Evolutionary conservation across 345 rosid species (phyloP).

Genomic region (Lepidium africanum): DNA sequence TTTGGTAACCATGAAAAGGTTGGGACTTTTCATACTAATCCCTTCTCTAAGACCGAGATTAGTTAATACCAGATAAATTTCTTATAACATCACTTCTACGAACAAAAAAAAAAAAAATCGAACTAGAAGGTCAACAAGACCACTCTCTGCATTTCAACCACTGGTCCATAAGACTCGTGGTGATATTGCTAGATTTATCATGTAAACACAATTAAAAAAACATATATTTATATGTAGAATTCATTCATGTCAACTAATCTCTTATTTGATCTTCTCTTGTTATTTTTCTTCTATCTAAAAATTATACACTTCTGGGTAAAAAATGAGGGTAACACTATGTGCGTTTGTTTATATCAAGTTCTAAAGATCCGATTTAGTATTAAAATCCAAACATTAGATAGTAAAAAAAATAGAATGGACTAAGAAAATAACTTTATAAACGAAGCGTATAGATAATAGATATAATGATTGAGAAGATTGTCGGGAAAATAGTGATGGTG

Average conservation of each 20-base stretch:
- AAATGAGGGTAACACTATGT: background rate
- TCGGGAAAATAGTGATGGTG: slow-evolving; percentile 21
- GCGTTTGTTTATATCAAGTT: background rate
- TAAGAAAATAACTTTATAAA: background rate
- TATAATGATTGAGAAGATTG: slow-evolving; percentile 19
- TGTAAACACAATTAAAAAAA: no score
- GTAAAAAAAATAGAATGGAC: background rate
- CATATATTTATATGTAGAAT: background rate
- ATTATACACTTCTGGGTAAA: background rate
- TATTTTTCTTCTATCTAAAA: background rate
- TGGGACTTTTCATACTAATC: no score
- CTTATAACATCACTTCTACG: no score
- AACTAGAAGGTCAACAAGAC: no score
- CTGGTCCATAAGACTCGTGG: no score
- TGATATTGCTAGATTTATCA: no score
- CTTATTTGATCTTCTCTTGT: background rate
- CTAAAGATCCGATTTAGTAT: background rate
- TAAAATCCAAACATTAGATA: background rate
- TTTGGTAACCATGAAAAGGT: no score
- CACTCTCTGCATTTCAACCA: no score
- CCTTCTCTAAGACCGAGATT: no score
- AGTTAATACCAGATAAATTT: no score
- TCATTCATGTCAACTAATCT: background rate
- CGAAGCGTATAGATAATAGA: slow-evolving; percentile 1
- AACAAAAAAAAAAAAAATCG: no score